A percentile compares a stretch with the other conserved stretches of the same genome.
phyloP scores from a whole-genome alignment of 495 filamentous ascomycete species.

The Poronia punctata region DNA sequence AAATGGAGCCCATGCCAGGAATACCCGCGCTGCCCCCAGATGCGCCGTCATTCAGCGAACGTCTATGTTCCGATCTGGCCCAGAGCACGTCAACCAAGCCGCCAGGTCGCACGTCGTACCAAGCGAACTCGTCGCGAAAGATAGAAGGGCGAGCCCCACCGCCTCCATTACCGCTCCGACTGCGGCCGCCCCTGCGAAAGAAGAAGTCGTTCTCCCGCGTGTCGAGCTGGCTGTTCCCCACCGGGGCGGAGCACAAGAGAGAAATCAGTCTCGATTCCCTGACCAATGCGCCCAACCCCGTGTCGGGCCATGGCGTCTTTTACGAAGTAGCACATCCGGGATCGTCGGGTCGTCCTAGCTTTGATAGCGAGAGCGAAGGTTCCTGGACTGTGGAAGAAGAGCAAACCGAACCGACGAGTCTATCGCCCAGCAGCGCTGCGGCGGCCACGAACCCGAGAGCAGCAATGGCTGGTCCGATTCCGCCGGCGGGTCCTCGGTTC shows the following conservation, averaged over 20 bases:
- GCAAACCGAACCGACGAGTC: constrained; percentile 33
- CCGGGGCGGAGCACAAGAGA: constrained; percentile 21
- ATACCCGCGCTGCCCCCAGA: constrained; percentile 40
- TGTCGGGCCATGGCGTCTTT: constrained; percentile 43
- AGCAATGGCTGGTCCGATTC: constrained; percentile 22
- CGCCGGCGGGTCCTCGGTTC: constrained; percentile 16
- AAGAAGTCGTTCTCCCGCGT: constrained; percentile 53
- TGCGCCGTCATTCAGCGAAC: constrained; percentile 44
- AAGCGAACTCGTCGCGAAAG: constrained; percentile 24
- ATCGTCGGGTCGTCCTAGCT: constrained; percentile 22
- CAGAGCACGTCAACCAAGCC: constrained; percentile 26
- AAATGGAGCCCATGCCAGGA: constrained; percentile 38
- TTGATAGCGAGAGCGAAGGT: constrained; percentile 32
- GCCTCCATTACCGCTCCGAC: constrained; percentile 45
- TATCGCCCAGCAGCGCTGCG: constrained; percentile 38
- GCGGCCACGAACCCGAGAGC: constrained; percentile 10
- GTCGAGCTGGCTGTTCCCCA: constrained; percentile 47
- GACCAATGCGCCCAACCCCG: constrained; percentile 42
- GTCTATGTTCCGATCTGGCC: constrained; percentile 35
- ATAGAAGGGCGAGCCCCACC: constrained; percentile 35
- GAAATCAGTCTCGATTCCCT: constrained; percentile 35
- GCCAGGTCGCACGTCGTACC: constrained; percentile 12
- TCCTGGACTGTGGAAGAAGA: constrained; percentile 37
- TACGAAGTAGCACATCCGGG: constrained; percentile 41
- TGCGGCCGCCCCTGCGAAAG: constrained; percentile 44